Conservation (phyloP, 495 filamentous ascomycete genomes). For the Talaromyces proteolyticus region DNA sequence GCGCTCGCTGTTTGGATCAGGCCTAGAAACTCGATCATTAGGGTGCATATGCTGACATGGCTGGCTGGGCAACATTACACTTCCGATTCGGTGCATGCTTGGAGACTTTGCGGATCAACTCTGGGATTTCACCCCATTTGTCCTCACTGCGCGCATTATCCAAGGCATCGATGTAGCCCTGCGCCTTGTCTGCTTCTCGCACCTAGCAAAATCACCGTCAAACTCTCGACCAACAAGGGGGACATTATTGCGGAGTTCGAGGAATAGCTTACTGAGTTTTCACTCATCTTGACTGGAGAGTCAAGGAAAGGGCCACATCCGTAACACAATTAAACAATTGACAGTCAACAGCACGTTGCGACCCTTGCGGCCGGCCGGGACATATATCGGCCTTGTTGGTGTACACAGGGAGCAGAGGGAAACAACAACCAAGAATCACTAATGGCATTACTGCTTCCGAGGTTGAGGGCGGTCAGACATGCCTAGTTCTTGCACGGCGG, state of each 20-base stretch:
- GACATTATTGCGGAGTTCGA: background rate
- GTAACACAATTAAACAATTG: background rate
- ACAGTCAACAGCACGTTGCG: background rate
- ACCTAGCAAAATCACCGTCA: too few species aligned
- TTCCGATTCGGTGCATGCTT: conserved; percentile 85
- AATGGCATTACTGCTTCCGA: background rate
- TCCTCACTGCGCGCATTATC: conserved; percentile 83
- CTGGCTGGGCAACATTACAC: conserved; percentile 51
- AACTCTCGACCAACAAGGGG: too few species aligned
- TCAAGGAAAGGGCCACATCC: background rate
- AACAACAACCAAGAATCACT: too few species aligned
- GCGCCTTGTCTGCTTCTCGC: conserved; percentile 60
- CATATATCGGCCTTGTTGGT: too few species aligned
- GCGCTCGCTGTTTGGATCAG: conserved; percentile 68
- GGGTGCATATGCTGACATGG: conserved; percentile 9
- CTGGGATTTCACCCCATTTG: conserved; percentile 83
- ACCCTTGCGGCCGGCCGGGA: background rate
- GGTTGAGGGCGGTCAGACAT: background rate
- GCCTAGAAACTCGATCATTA: conserved; percentile 42
- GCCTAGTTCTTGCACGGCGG: background rate
- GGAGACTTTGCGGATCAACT: conserved; percentile 82
- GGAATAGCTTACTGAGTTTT: background rate
- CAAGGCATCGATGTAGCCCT: conserved; percentile 70
- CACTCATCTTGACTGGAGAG: background rate
- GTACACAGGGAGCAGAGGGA: too few species aligned